Conservation (phyloP, 1,284 basidiomycete species). For the Xerocomus nothofagi region DNA sequence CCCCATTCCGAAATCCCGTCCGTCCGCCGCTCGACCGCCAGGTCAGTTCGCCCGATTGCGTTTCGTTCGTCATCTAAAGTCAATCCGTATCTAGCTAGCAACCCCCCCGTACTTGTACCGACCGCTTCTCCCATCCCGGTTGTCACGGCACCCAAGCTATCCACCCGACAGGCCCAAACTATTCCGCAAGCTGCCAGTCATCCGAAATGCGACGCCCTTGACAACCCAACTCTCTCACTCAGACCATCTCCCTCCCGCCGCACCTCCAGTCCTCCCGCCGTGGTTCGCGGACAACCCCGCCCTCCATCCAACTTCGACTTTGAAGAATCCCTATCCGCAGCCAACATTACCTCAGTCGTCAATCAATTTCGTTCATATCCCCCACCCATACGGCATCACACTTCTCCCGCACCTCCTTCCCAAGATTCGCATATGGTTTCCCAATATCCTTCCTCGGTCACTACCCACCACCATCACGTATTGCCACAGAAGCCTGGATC, state of each 20-base stretch:
- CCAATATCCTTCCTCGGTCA: constrained; percentile 7
- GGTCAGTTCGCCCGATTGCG: constrained; percentile 23
- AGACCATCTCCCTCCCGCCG: constrained; percentile 2
- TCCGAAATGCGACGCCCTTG: constrained; percentile 19
- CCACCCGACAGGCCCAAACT: constrained; percentile 1
- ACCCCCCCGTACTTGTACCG: constrained; percentile 4
- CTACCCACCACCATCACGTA: constrained; percentile 8
- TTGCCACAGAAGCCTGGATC: constrained; percentile 29
- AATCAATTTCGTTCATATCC: constrained; percentile 35
- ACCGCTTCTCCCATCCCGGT: constrained; percentile 13
- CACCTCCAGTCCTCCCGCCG: constrained; percentile 16
- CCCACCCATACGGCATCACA: constrained; percentile 22
- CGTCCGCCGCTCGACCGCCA: not conserved
- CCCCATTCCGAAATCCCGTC: not conserved
- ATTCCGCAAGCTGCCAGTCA: not conserved
- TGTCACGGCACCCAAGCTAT: constrained; percentile 19
- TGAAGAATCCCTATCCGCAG: constrained; percentile 31
- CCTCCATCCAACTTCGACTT: constrained; percentile 25
- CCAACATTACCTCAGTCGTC: constrained; percentile 33
- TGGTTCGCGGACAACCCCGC: constrained; percentile 24
- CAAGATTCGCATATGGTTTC: constrained; percentile 6
- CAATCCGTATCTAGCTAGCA: constrained; percentile 4
- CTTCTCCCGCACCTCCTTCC: constrained; percentile 22
- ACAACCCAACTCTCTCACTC: constrained; percentile 16
- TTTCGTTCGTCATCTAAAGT: constrained; percentile 13